phyloP scores from a whole-genome alignment of 768 basidiomycete species.

The Fistulinella prunicolor region DNA sequence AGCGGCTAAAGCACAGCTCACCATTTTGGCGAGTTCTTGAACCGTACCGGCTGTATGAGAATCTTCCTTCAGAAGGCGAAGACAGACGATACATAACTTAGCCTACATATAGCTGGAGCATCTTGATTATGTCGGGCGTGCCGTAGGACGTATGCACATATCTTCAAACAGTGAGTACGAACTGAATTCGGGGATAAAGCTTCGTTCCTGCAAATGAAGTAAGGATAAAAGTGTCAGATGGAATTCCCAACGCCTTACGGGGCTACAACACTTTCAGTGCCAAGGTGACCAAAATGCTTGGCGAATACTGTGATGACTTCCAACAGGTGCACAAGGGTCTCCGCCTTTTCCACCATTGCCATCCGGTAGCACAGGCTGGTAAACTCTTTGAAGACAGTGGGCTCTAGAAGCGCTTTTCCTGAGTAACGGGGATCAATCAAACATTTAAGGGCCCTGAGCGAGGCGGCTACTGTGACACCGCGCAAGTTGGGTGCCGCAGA shows the following conservation, averaged over 20 bases:
- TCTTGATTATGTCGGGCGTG: constrained; percentile 61
- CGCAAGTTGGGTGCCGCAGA: constrained; percentile 41
- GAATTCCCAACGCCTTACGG: constrained; percentile 13
- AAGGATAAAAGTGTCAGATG: not conserved
- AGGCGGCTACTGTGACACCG: constrained; percentile 51
- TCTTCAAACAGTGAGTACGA: constrained; percentile 69
- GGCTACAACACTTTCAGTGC: constrained; percentile 18
- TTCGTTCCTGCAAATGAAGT: constrained; percentile 25
- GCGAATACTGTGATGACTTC: constrained; percentile 66
- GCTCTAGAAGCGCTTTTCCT: constrained; percentile 77
- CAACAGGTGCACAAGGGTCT: constrained; percentile 66
- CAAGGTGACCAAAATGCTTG: constrained; percentile 31
- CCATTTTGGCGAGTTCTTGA: constrained; percentile 59
- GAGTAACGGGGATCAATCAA: constrained; percentile 80
- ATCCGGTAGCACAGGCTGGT: constrained; percentile 85
- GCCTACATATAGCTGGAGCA: constrained; percentile 51
- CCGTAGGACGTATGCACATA: constrained; percentile 79
- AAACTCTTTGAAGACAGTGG: constrained; percentile 86
- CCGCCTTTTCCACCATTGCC: constrained; percentile 80
- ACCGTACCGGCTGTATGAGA: constrained; percentile 45
- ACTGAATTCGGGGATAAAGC: constrained; percentile 31
- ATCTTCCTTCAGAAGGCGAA: constrained; percentile 9
- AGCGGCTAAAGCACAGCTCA: constrained; percentile 59
- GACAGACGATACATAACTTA: not conserved
- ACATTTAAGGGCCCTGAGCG: constrained; percentile 72